These are phyloP conservation scores for Mycocentrospora acerina DNA, from an alignment of 2,329 filamentous ascomycete species.

Conservation along the genomic window DNA sequence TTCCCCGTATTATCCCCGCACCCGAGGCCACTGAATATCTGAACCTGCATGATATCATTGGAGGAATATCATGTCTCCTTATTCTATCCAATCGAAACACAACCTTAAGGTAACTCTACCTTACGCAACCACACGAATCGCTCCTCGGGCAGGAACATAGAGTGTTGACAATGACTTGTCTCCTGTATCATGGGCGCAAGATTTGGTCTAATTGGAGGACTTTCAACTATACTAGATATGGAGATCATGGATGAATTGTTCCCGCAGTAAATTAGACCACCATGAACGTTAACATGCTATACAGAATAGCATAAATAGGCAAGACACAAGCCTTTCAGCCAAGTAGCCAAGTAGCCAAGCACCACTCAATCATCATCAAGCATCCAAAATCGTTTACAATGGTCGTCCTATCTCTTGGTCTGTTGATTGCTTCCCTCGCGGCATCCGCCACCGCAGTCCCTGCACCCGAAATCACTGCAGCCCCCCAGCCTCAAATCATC, in stretches of 20 bases:
- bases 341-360: conserved; percentile 17
- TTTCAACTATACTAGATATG: too few species aligned
- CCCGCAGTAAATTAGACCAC: too few species aligned
- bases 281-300: too few species aligned
- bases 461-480: conserved; percentile 22
- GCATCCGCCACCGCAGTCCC: conserved; percentile 24
- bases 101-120: not conserved
- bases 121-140: not conserved
- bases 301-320: too few species aligned
- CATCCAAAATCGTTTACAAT: conserved; percentile 8
- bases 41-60: conserved; percentile 7
- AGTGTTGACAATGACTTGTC: too few species aligned
- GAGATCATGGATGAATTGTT: too few species aligned
- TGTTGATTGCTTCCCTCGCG: conserved; percentile 18
- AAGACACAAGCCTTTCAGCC: conserved; percentile 15
- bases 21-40: not conserved
- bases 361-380: conserved; percentile 2
- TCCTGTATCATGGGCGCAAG: too few species aligned
- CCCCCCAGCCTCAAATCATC: conserved; percentile 12
- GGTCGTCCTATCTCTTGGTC: conserved; percentile 16
- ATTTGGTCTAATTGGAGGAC: too few species aligned
- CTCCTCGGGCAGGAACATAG: not conserved
- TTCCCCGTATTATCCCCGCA: conserved; percentile 4
- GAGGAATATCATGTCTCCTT: conserved; percentile 5
- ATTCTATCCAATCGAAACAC: not conserved